Conservation (phyloP, 352 stramenopile genomes). For the Globisporangium spiculum region DNA sequence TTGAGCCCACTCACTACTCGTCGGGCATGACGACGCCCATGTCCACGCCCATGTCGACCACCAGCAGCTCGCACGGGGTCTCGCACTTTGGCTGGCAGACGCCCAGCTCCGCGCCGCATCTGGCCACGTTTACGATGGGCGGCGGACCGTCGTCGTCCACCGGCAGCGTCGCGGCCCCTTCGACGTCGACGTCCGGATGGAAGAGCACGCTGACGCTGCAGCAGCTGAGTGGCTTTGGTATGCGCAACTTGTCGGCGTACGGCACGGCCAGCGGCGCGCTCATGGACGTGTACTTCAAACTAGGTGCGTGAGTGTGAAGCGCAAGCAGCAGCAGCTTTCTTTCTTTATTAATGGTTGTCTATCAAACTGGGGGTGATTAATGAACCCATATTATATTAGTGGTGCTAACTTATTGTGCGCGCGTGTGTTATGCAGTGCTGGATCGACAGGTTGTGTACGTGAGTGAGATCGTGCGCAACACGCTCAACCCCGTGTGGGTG, state of each 20-base stretch:
- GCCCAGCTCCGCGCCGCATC: constrained; percentile 16
- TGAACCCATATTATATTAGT: neutral
- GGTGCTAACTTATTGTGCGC: neutral
- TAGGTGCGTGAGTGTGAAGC: constrained; percentile 34
- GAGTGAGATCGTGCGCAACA: constrained; percentile 66
- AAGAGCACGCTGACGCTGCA: constrained; percentile 55
- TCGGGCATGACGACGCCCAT: neutral
- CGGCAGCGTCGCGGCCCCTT: constrained; percentile 20
- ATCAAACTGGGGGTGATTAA: neutral
- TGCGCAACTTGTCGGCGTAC: constrained; percentile 71
- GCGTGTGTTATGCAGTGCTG: constrained; percentile 36
- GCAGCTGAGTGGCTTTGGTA: constrained; percentile 72
- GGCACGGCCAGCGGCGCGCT: constrained; percentile 41
- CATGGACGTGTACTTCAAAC: constrained; percentile 76
- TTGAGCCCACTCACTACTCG: neutral
- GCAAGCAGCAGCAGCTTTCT: no score
- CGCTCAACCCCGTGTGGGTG: constrained; percentile 81
- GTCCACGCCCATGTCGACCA: constrained; percentile 11
- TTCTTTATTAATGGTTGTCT: neutral
- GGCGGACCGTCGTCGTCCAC: neutral
- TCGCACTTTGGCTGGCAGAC: constrained; percentile 13
- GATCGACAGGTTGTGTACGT: constrained; percentile 67
- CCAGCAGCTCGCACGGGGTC: constrained; percentile 10
- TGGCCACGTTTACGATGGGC: constrained; percentile 5
- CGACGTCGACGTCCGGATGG: constrained; percentile 14